These are phyloP conservation scores for Talaromyces sp. DNA, from an alignment of 2,329 filamentous ascomycete species.

Conservation along the genomic window DNA sequence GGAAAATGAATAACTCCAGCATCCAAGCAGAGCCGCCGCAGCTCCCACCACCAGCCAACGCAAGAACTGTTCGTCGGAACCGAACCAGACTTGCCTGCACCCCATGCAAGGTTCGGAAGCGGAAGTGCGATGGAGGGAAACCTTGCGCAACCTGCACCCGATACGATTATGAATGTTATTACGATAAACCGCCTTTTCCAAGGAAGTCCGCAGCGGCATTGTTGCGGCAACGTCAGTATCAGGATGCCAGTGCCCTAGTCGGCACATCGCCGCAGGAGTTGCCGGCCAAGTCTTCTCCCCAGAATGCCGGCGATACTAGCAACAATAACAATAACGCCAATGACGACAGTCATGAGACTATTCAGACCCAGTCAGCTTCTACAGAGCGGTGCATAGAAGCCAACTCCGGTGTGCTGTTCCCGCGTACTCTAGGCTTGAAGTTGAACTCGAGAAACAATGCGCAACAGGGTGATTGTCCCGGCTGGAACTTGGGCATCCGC, in stretches of 20 bases:
- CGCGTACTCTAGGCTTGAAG: constrained; percentile 46
- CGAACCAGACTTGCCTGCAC: constrained; percentile 20
- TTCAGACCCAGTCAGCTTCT: constrained; percentile 4
- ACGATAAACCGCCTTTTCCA: constrained; percentile 11
- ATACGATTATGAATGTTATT: constrained; percentile 26
- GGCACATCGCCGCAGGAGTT: not conserved
- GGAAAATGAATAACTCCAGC: not conserved
- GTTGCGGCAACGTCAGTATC: not conserved
- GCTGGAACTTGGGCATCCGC: constrained; percentile 46
- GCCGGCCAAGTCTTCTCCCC: not conserved
- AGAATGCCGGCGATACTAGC: not conserved
- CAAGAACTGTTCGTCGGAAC: constrained; percentile 12
- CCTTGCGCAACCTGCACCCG: constrained; percentile 23
- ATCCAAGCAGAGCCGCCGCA: not conserved
- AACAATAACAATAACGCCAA: not conserved
- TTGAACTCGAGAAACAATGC: constrained; percentile 47
- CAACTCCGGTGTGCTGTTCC: constrained; percentile 52
- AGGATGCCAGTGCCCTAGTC: not conserved
- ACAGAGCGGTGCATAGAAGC: constrained; percentile 40
- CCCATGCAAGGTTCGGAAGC: constrained; percentile 25
- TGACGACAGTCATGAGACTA: not conserved
- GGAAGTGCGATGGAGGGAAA: constrained; percentile 22
- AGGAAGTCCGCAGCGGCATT: not conserved
- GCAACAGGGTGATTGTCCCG: constrained; percentile 49
- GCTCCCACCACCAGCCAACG: not conserved